phyloP scores from a whole-genome alignment of 2,329 filamentous ascomycete species.

The Colletotrichum scovillei region DNA sequence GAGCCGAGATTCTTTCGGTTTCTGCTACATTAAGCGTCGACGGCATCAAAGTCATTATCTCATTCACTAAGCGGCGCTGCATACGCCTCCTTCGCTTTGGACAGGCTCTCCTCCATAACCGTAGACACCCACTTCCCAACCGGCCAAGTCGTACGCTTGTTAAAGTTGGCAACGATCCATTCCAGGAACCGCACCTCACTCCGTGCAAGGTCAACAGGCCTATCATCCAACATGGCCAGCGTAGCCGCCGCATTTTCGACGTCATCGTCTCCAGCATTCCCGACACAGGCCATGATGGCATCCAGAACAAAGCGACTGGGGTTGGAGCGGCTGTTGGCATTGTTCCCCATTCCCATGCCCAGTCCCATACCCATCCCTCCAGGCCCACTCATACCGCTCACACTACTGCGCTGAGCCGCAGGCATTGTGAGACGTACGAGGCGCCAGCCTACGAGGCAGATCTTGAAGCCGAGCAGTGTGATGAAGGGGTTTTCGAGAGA shows the following conservation, averaged over 20 bases:
- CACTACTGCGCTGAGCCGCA: background rate
- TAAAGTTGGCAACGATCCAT: conserved; percentile 24
- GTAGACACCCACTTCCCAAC: conserved; percentile 17
- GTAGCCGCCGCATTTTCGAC: conserved; percentile 19
- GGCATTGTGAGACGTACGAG: conserved; percentile 25
- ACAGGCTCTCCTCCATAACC: conserved; percentile 15
- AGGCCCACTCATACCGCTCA: background rate
- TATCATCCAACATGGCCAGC: conserved; percentile 4
- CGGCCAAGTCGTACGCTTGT: conserved; percentile 18
- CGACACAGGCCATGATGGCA: conserved; percentile 26
- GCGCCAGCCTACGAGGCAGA: conserved; percentile 21
- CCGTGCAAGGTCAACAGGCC: conserved; percentile 5
- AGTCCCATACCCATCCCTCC: background rate
- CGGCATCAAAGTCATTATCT: background rate
- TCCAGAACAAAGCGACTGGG: conserved; percentile 22
- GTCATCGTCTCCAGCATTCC: background rate
- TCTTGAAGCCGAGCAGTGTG: conserved; percentile 22
- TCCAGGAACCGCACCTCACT: conserved; percentile 20
- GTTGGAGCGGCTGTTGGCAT: conserved; percentile 6
- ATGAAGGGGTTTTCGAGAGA: conserved; percentile 23
- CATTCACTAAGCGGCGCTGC: conserved; percentile 5
- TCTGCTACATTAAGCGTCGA: too few species aligned
- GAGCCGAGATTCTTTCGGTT: too few species aligned
- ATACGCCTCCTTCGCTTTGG: conserved; percentile 21
- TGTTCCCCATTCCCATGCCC: background rate